Percentiles rank a stretch among this genome's conserved stretches.
Conservation (phyloP, 2,329 filamentous ascomycete species). For the Calonectria multiphialidica region DNA sequence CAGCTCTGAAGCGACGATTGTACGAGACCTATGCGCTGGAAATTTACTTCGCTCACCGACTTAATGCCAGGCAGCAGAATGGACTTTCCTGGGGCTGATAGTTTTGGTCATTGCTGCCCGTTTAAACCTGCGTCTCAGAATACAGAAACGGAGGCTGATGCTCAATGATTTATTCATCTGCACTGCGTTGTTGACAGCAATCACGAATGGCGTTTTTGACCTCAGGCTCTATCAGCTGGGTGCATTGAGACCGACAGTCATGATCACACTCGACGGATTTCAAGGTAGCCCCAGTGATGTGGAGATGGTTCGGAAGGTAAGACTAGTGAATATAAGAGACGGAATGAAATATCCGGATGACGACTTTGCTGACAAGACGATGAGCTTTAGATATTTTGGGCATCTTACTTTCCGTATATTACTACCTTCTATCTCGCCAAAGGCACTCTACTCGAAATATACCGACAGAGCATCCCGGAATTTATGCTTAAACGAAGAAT, state of each 20-base stretch:
- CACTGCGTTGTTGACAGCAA: slow-evolving; percentile 12
- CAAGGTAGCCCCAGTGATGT: background rate
- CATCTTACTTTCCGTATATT: slow-evolving; percentile 22
- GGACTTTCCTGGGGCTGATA: background rate
- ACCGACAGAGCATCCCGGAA: slow-evolving; percentile 23
- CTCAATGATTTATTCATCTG: background rate
- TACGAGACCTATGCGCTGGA: background rate
- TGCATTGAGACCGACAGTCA: background rate
- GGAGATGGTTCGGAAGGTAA: background rate
- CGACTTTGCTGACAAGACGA: background rate
- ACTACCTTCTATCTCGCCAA: slow-evolving; percentile 30
- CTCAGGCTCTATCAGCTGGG: slow-evolving; percentile 20
- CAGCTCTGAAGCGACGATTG: background rate
- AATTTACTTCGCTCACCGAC: background rate
- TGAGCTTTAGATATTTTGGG: slow-evolving; percentile 16
- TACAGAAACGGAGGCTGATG: background rate
- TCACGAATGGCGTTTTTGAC: slow-evolving; percentile 6
- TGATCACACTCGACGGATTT: background rate
- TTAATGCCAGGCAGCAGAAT: background rate
- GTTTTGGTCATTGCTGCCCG: background rate
- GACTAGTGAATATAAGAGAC: background rate
- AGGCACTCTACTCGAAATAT: slow-evolving; percentile 27
- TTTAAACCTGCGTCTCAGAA: background rate
- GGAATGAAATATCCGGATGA: background rate
- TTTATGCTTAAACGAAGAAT: slow-evolving; percentile 27